These are phyloP conservation scores for Hevea brasiliensis DNA, from an alignment of 345 rosid species.

Conservation along the genomic window DNA sequence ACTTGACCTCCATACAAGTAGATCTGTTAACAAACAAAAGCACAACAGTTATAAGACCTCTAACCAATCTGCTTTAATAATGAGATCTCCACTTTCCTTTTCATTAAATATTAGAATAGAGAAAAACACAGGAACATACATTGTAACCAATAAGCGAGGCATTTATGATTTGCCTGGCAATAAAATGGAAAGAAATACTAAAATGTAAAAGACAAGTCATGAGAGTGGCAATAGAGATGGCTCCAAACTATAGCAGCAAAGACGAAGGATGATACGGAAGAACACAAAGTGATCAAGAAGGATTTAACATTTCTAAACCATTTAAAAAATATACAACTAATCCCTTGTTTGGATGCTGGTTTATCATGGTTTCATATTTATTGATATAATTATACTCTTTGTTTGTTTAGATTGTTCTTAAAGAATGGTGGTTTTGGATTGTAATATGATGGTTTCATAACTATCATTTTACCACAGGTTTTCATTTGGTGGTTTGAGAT, in stretches of 20 bases:
- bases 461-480: too few species aligned
- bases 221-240: neutral
- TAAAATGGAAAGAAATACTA: neutral
- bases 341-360: too few species aligned
- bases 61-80: neutral
- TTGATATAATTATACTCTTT: too few species aligned
- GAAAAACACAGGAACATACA: too few species aligned
- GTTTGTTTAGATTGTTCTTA: too few species aligned
- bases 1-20: slow-evolving; percentile 89
- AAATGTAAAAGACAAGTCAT: neutral
- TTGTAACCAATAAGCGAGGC: neutral
- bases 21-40: slow-evolving; percentile 40
- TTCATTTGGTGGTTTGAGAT: too few species aligned
- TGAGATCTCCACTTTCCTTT: neutral
- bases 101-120: neutral
- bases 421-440: too few species aligned
- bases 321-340: too few species aligned
- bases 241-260: neutral
- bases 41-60: neutral
- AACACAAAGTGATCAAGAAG: too few species aligned
- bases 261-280: neutral
- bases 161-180: neutral
- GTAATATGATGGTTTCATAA: too few species aligned
- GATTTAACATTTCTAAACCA: too few species aligned
- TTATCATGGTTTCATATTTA: too few species aligned